Evolutionary conservation across 495 filamentous ascomycete species (phyloP).

Genomic region (Chaetomium fimeti): DNA sequence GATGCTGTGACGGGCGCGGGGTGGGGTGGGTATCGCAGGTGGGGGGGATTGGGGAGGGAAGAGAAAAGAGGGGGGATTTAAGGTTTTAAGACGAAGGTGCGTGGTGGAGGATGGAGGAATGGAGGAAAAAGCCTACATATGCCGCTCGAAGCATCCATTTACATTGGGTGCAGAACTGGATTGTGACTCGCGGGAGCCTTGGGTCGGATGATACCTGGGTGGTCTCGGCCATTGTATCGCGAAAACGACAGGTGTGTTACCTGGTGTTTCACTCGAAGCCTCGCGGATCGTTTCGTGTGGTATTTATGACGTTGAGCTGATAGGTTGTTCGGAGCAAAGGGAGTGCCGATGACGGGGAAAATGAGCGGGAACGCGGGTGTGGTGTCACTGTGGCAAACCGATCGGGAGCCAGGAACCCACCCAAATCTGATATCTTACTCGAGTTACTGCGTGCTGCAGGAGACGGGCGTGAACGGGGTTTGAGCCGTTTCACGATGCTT

Average conservation of each 20-base stretch:
- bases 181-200: conserved; percentile 57
- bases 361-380: background rate
- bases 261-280: background rate
- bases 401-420: background rate
- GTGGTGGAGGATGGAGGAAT: background rate
- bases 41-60: background rate
- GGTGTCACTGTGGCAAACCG: conserved; percentile 1
- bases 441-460: background rate
- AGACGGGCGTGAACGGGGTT: background rate
- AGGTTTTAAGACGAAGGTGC: background rate
- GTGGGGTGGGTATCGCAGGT: too few species aligned
- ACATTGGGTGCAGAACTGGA: conserved; percentile 80
- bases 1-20: too few species aligned
- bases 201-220: conserved; percentile 27
- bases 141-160: conserved; percentile 90
- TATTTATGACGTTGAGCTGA: conserved; percentile 1
- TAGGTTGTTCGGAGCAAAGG: background rate
- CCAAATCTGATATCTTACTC: background rate
- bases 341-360: background rate
- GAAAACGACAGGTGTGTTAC: background rate
- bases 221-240: conserved; percentile 36
- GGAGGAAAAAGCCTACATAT: conserved; percentile 55
- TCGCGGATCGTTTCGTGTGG: background rate
- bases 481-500: background rate
- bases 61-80: background rate